A percentile compares a stretch with the other conserved stretches of the same genome.
Conservation (phyloP, 371 early-diverging fungal genomes). For the Mucor lusitanicus region DNA sequence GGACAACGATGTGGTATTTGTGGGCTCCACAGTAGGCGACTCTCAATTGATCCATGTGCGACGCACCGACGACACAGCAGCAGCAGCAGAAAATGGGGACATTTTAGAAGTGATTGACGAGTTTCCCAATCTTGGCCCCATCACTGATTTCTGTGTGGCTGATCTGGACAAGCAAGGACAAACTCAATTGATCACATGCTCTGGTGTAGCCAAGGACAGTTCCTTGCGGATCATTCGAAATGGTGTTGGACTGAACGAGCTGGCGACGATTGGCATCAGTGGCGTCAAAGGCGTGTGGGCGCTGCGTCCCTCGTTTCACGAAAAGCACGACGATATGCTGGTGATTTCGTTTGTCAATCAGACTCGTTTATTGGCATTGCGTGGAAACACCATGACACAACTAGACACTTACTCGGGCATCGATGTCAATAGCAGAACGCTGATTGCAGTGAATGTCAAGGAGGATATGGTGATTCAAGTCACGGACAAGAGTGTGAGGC, state of each 20-base stretch:
- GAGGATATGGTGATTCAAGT: conserved; percentile 42
- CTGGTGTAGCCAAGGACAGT: conserved; percentile 78
- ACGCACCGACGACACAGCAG: conserved; percentile 19
- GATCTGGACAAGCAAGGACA: conserved; percentile 78
- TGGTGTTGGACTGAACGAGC: conserved; percentile 85
- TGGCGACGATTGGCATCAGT: conserved; percentile 64
- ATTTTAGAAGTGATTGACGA: conserved; percentile 54
- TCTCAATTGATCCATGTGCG: conserved; percentile 74
- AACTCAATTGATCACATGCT: conserved; percentile 85
- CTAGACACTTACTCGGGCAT: conserved; percentile 32
- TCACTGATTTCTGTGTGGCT: conserved; percentile 83
- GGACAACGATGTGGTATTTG: conserved; percentile 73
- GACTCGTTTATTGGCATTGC: conserved; percentile 36
- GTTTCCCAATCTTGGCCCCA: conserved; percentile 81
- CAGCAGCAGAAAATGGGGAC: conserved; percentile 21
- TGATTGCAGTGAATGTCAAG: conserved; percentile 38
- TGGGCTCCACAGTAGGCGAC: conserved; percentile 88
- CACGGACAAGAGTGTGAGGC: conserved; percentile 41
- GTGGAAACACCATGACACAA: conserved; percentile 35
- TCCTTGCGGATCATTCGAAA: conserved; percentile 84
- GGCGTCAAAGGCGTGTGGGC: conserved; percentile 82
- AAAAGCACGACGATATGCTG: conserved; percentile 50
- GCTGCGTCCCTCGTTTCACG: conserved; percentile 45
- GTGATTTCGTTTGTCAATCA: conserved; percentile 64
- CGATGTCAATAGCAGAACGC: conserved; percentile 38